Evolutionary conservation across 2,329 filamentous ascomycete genomes (phyloP).

Genomic region (Ilyonectria mors-panacis): DNA sequence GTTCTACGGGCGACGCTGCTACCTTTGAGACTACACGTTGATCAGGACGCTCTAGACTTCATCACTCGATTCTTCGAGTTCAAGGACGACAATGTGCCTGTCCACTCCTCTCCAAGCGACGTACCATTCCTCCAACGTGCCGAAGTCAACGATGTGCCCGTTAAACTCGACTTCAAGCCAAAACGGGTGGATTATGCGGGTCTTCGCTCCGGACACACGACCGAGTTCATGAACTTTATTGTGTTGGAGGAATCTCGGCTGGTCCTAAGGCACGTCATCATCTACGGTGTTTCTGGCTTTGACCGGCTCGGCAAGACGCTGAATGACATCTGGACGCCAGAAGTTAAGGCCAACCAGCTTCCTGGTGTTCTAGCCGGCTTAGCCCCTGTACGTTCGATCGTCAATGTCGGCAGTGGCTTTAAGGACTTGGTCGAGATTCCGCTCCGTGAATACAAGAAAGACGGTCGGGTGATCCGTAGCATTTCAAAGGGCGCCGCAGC

Average conservation of each 20-base stretch:
- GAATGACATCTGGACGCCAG: constrained; percentile 97
- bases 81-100: constrained; percentile 79
- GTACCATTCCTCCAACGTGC: constrained; percentile 90
- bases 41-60: constrained; percentile 97
- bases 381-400: constrained; percentile 89
- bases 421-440: constrained; percentile 90
- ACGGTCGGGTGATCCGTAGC: constrained; percentile 91
- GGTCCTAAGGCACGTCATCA: constrained; percentile 87
- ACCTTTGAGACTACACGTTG: constrained; percentile 91
- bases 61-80: constrained; percentile 98
- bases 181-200: constrained; percentile 98
- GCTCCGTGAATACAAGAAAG: constrained; percentile 92
- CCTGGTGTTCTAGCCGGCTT: constrained; percentile 90
- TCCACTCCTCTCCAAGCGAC: constrained; percentile 75
- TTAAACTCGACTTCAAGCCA: constrained; percentile 95
- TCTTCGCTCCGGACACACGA: constrained; percentile 91
- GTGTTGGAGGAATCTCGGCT: constrained; percentile 91
- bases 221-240: constrained; percentile 99
- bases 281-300: constrained; percentile 93
- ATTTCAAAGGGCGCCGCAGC: constrained; percentile 91
- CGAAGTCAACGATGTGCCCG: constrained; percentile 85
- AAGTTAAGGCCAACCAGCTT: constrained; percentile 91
- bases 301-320: constrained; percentile 90
- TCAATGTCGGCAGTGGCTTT: constrained; percentile 91
- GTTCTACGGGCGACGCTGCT: constrained; percentile 85